Conservation (phyloP, 140 eudicot species). For the Stevia rebaudiana region DNA sequence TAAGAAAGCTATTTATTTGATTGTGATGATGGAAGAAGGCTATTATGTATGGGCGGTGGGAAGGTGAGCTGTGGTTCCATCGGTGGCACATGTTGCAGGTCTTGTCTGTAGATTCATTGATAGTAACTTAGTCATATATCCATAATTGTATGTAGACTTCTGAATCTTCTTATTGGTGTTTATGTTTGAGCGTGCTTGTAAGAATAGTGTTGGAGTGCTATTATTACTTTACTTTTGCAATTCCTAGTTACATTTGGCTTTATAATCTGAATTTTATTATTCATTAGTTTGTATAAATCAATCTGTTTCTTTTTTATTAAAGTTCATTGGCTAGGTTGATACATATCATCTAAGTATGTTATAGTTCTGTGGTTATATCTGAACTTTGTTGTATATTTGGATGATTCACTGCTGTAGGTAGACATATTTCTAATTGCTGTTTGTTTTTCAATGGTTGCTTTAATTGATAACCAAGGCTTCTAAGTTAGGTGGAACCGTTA, state of each 20-base stretch:
- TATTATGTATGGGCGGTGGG: slow-evolving; percentile 21
- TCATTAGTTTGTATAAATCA: neutral
- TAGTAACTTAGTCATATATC: slow-evolving; percentile 27
- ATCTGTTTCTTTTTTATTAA: neutral
- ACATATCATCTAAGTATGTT: neutral
- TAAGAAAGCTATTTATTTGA: slow-evolving; percentile 2
- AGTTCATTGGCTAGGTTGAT: slow-evolving; percentile 4
- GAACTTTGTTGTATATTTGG: neutral
- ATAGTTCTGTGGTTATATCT: neutral
- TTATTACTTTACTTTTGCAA: neutral
- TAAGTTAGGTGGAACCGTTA: neutral
- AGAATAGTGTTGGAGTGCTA: neutral
- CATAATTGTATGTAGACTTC: slow-evolving; percentile 1
- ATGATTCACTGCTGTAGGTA: neutral
- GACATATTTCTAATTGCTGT: neutral
- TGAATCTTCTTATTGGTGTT: neutral
- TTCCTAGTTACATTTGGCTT: neutral
- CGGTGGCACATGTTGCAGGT: slow-evolving; percentile 59
- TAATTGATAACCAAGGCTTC: neutral
- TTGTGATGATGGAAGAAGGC: neutral
- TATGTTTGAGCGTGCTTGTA: slow-evolving; percentile 3
- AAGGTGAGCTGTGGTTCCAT: slow-evolving; percentile 33
- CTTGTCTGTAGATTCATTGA: slow-evolving; percentile 23
- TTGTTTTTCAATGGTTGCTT: neutral
- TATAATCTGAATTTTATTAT: neutral